phyloP scores from a whole-genome alignment of 768 basidiomycete species.

The Tulasnella sp. region DNA sequence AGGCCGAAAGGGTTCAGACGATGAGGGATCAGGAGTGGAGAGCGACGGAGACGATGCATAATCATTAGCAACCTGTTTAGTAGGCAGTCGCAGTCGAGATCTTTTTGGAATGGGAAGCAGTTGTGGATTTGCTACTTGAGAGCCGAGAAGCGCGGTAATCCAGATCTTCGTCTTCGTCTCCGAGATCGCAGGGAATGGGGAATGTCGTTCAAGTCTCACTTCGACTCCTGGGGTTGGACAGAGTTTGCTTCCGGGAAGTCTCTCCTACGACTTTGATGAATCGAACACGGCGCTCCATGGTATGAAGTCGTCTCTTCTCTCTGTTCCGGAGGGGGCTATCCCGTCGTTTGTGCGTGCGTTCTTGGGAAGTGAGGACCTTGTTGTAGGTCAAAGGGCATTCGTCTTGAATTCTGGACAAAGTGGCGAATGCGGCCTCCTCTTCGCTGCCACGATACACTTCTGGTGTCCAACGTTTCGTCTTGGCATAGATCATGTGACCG shows the following conservation, averaged over 20 bases:
- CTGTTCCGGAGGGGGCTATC: not conserved
- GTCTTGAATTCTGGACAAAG: conserved; percentile 37
- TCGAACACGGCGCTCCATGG: not conserved
- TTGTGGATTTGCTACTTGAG: not conserved
- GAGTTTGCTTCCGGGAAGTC: not conserved
- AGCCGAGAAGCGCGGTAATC: not conserved
- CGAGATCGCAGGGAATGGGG: too few species aligned
- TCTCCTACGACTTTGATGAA: not conserved
- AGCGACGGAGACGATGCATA: not conserved
- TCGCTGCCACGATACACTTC: conserved; percentile 18
- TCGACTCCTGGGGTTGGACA: not conserved
- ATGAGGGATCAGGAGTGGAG: conserved; percentile 2
- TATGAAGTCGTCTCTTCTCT: not conserved
- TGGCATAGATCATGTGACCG: not conserved
- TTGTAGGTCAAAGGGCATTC: conserved; percentile 32
- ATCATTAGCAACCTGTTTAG: conserved; percentile 20
- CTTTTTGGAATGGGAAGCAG: not conserved
- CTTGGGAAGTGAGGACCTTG: not conserved
- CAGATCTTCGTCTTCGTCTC: not conserved
- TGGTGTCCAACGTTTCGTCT: not conserved
- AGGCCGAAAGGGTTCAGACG: conserved; percentile 23
- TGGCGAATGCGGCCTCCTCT: conserved; percentile 27
- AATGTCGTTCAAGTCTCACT: too few species aligned
- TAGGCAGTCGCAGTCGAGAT: not conserved
- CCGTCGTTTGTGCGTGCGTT: not conserved